phyloP scores from a whole-genome alignment of 2,329 filamentous ascomycete genomes.

The Cladophialophora psammophila region DNA sequence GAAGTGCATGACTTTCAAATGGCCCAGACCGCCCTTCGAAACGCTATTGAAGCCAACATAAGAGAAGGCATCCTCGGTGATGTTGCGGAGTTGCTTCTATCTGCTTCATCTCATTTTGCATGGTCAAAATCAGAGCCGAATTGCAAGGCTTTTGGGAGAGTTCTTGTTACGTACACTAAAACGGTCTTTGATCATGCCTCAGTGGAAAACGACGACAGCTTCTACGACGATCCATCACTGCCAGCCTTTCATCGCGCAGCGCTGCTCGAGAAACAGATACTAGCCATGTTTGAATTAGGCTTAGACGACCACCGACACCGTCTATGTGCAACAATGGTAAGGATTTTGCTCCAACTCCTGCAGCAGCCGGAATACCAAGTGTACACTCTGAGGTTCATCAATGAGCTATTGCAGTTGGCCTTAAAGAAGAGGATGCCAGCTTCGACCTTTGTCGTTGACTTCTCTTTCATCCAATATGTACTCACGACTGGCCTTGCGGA shows the following conservation, averaged over 20 bases:
- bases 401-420: conserved; percentile 16
- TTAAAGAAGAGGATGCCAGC: conserved; percentile 19
- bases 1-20: conserved; percentile 48
- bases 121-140: conserved; percentile 48
- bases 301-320: conserved; percentile 19
- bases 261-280: conserved; percentile 38
- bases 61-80: conserved; percentile 47
- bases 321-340: conserved; percentile 13
- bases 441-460: conserved; percentile 13
- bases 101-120: conserved; percentile 41
- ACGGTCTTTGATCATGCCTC: conserved; percentile 11
- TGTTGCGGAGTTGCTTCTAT: conserved; percentile 41
- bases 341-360: conserved; percentile 19
- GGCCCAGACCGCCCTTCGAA: conserved; percentile 48
- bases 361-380: conserved; percentile 24
- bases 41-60: conserved; percentile 53
- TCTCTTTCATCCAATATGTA: neutral
- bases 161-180: conserved; percentile 23
- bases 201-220: neutral
- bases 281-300: conserved; percentile 19
- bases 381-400: conserved; percentile 26
- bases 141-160: conserved; percentile 49
- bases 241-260: conserved; percentile 35
- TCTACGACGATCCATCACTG: conserved; percentile 33
- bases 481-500: neutral